phyloP scores from a whole-genome alignment of 176 grass and related monocot species.

The Phoenix dactylifera region DNA sequence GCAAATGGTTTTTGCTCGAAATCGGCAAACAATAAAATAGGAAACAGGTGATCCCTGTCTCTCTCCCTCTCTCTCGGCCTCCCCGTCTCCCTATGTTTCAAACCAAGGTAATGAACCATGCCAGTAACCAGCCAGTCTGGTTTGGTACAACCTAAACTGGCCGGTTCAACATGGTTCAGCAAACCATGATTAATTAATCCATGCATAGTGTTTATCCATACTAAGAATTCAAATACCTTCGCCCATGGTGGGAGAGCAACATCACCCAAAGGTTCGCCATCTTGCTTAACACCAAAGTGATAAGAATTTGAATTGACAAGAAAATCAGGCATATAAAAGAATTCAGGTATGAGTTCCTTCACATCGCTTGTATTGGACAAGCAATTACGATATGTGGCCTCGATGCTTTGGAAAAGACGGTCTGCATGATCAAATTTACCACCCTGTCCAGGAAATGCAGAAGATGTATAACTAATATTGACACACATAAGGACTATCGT shows the following conservation, averaged over 20 bases:
- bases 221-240: constrained; percentile 41
- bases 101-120: too few species aligned
- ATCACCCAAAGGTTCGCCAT: constrained; percentile 83
- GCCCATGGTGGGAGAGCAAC: constrained; percentile 93
- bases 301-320: constrained; percentile 88
- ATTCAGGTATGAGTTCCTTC: constrained; percentile 96
- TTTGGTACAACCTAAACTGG: too few species aligned
- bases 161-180: too few species aligned
- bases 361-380: constrained; percentile 98
- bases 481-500: not conserved
- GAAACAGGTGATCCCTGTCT: too few species aligned
- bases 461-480: not conserved
- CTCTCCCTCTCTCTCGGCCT: too few species aligned
- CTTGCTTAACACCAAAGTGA: constrained; percentile 90
- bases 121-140: too few species aligned
- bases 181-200: too few species aligned
- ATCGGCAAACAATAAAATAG: too few species aligned
- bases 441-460: constrained; percentile 39
- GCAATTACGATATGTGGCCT: constrained; percentile 79
- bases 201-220: too few species aligned
- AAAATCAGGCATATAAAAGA: constrained; percentile 98
- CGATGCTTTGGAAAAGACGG: constrained; percentile 91
- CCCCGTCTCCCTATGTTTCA: too few species aligned
- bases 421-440: constrained; percentile 99
- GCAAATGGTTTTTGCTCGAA: too few species aligned